Evolutionary conservation across 179 eudicot species (phyloP).

Genomic region (Silene noctiflora): DNA sequence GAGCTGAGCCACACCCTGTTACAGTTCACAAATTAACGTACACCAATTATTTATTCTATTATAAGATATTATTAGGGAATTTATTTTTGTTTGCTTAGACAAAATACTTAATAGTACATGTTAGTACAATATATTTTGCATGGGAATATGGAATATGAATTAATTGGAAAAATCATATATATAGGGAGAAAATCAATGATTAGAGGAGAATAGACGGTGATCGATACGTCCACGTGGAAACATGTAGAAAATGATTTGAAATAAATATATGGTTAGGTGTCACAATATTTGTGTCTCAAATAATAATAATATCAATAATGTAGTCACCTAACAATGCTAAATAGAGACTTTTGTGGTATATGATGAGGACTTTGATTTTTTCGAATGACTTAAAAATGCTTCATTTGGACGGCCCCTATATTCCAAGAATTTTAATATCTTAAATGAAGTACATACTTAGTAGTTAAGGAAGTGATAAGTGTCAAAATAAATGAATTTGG

Average conservation of each 20-base stretch:
- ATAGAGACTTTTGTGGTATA: not conserved
- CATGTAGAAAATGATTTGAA: not conserved
- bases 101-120: not conserved
- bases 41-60: no score
- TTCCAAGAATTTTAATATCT: not conserved
- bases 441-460: no score
- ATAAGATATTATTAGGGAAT: not conserved
- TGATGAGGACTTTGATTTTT: not conserved
- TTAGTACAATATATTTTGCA: not conserved
- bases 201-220: not conserved
- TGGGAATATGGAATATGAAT: not conserved
- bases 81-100: not conserved
- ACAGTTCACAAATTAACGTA: no score
- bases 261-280: not conserved
- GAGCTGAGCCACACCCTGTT: not conserved
- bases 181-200: not conserved
- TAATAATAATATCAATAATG: no score
- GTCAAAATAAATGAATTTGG: not conserved
- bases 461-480: not conserved
- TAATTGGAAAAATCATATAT: not conserved
- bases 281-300: not conserved
- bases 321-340: not conserved
- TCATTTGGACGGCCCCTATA: not conserved
- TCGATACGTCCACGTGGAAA: not conserved
- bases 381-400: not conserved